Base-by-base conservation (phyloP, 129 eudicot genomes). In the Lonicera japonica region DNA sequence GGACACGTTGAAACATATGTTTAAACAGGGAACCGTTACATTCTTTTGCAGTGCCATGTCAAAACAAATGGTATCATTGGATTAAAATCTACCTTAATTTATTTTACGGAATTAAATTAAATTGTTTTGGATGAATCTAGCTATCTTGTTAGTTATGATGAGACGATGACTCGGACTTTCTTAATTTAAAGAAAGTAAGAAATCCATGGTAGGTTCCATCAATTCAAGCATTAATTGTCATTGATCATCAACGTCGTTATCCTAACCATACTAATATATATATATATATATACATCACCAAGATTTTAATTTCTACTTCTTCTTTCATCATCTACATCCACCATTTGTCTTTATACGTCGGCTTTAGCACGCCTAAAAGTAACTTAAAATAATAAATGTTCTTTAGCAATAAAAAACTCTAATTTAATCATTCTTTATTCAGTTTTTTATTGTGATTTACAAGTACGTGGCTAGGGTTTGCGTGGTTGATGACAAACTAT, bases 401-500 rank as follows among this genome's bases (percentile, higher is more conserved):
- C 51, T 45, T 45, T 45, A 45, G 11, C 14, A 6, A 45, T 11
- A 45, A 11, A 3, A 10, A 45, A 15, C 6, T 11, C 2, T 34
- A 13, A 21, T 9, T 25, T 29, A 14, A 4, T 25, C 5, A 25
- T 1, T 25, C 16, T 58, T 18, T 5, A 14, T 25, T 5, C 11
- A 14, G 13, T 11, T 17, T 58, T 58, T 14, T 9, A 15, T 12
- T 29, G 6, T 6, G 36, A 0, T 34, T 19, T 58, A 11, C 40
- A 4, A 20, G 43, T 40, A 57, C 43, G 62, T 24, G 23, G 8
- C 25, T 34, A 34, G 63, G 18, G 63, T 58, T 34, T 58, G 43
- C 63, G 21, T 58, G 63, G 63, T 34, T 58, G 25, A 34, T 36
- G 63, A 58, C 51, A 45, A 45, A 45, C 23, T 21, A 29, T 15